Base-by-base conservation (phyloP, 1,284 basidiomycete genomes). In the Cutaneotrichosporon cutaneum region DNA sequence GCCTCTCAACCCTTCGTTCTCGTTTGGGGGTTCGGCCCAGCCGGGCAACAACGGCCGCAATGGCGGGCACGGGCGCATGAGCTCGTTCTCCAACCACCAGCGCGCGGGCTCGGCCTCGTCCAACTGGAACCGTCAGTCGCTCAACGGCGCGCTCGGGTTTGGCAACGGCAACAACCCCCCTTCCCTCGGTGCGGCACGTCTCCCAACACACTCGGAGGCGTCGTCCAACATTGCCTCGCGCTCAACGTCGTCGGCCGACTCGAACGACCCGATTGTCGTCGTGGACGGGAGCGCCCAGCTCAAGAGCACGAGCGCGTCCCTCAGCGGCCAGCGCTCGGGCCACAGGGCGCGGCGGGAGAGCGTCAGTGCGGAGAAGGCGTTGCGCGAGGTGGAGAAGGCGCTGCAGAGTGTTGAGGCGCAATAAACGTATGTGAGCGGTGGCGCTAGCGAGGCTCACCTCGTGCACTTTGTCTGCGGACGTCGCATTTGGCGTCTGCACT, bases 311-410 rank as follows among this genome's bases (percentile, higher is more conserved):
- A 59, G 54, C 30, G 54, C 54, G 7, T 59, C 64, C 4, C 51
- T 65, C 8, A 53, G 47, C n/a, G 36, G 61, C 44, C 39, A 54
- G 21, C 44, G 44, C 32, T 18, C 53, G 36, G 33, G 36, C 14
- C 44, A 54, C 22, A 66, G 65, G 59, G 45, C 45, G 47, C 68
- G 72, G 52, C 67, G 77, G 54, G 75, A 77, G 62, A 77, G 77
- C 54, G 62, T 75, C 14, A 74, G 85, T 52, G 87, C 87, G 63
- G 80, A 81, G 18, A 86, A 86, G 69, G 85, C 85, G 2, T 82
- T 90, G 79, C 84, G 84, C 64, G 87, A 89, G 68, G 85, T 90
- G 44, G 86, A 90, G 80, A 85, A 87, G 80, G 88, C 88, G 30
- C 86, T 92, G 85, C 86, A 71, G 52, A 69, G 70, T 45, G 74